A percentile compares a stretch with the other conserved stretches of the same genome.
phyloP scores from a whole-genome alignment of 176 grass and related monocot genomes.

The Avena sativa region DNA sequence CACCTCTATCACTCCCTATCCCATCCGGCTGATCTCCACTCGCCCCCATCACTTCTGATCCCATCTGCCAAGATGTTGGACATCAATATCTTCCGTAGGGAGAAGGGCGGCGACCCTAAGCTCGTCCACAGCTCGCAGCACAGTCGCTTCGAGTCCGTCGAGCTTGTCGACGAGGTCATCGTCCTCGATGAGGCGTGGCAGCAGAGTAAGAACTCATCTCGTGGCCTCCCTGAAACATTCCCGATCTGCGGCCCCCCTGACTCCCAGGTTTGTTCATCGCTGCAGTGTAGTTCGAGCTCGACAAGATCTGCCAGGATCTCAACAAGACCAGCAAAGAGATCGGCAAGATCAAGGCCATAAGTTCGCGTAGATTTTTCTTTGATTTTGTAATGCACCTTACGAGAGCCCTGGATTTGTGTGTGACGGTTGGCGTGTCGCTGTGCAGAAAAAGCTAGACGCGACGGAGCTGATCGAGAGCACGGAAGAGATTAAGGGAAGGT shows the following conservation, averaged over 20 bases:
- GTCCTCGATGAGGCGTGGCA: slow-evolving; percentile 84
- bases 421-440: slow-evolving; percentile 2
- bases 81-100: slow-evolving; percentile 79
- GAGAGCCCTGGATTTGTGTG: background rate
- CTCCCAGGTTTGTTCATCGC: background rate
- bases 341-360: slow-evolving; percentile 78
- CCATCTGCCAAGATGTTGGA: slow-evolving; percentile 63
- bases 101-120: slow-evolving; percentile 89
- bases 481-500: slow-evolving; percentile 74
- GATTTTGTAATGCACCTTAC: background rate
- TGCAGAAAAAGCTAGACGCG: slow-evolving; percentile 67
- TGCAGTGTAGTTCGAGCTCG: slow-evolving; percentile 88
- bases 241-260: slow-evolving; percentile 14
- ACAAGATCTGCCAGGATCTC: slow-evolving; percentile 75
- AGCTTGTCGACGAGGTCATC: slow-evolving; percentile 90
- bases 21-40: no score
- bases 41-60: no score
- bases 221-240: background rate
- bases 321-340: slow-evolving; percentile 92
- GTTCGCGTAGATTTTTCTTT: background rate
- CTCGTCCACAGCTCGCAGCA: slow-evolving; percentile 79
- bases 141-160: slow-evolving; percentile 60
- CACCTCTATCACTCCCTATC: no score
- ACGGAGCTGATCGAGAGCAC: slow-evolving; percentile 80
- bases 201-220: slow-evolving; percentile 52